Conservation (phyloP, 2,329 filamentous ascomycete species). For the Trichoderma sp. region DNA sequence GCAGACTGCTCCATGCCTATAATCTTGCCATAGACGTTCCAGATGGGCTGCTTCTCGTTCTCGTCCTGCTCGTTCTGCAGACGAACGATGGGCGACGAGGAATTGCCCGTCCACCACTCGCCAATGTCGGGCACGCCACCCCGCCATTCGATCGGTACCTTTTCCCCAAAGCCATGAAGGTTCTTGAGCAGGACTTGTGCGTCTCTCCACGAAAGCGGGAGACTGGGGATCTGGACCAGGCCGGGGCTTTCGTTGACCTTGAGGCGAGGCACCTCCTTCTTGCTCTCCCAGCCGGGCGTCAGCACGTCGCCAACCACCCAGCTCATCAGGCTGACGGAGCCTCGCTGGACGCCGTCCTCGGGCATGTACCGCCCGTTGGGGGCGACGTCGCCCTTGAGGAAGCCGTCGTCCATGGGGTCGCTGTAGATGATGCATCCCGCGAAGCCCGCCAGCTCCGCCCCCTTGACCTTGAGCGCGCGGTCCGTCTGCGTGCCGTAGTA, state of each 20-base stretch:
- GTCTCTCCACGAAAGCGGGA: constrained; percentile 88
- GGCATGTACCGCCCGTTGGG: constrained; percentile 82
- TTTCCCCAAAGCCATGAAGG: constrained; percentile 73
- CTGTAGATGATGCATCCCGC: constrained; percentile 89
- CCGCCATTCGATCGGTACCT: constrained; percentile 70
- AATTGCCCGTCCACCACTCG: constrained; percentile 84
- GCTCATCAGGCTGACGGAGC: constrained; percentile 76
- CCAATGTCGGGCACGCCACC: constrained; percentile 74
- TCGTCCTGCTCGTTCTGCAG: constrained; percentile 88
- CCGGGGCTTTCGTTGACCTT: constrained; percentile 70
- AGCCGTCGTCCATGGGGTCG: constrained; percentile 84
- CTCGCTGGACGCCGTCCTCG: constrained; percentile 78
- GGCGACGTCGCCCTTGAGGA: constrained; percentile 69
- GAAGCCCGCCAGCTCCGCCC: constrained; percentile 83
- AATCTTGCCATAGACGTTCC: constrained; percentile 87
- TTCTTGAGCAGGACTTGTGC: constrained; percentile 77
- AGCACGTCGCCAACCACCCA: constrained; percentile 90
- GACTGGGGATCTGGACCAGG: constrained; percentile 80
- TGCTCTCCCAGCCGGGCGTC: constrained; percentile 82
- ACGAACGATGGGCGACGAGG: constrained; percentile 73
- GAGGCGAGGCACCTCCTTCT: constrained; percentile 65
- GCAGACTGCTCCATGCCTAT: constrained; percentile 78
- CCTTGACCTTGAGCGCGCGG: constrained; percentile 80
- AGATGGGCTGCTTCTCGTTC: constrained; percentile 78
- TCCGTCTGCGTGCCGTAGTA: constrained; percentile 76